phyloP scores from a whole-genome alignment of 2,329 filamentous ascomycete genomes.

The Didymosphaeria variabile region DNA sequence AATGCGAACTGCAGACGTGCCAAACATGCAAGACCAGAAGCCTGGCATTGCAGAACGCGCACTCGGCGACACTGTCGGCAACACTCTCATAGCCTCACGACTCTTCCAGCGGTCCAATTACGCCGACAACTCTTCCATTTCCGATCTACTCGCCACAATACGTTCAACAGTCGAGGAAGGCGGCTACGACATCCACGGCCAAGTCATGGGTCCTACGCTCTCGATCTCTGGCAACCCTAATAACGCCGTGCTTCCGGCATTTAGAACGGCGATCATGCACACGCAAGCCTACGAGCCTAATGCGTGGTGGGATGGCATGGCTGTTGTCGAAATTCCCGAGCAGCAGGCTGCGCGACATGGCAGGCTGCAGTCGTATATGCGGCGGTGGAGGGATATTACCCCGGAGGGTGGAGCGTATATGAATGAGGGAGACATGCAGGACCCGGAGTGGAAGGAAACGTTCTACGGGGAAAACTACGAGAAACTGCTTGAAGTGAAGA shows the following conservation, averaged over 20 bases:
- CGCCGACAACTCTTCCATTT: constrained; percentile 16
- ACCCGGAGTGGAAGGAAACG: constrained; percentile 31
- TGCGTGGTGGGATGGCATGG: constrained; percentile 30
- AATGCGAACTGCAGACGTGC: constrained; percentile 15
- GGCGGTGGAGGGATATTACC: constrained; percentile 35
- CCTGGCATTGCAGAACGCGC: constrained; percentile 10
- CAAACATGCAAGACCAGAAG: constrained; percentile 2
- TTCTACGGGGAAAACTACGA: constrained; percentile 40
- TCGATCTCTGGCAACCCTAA: constrained; percentile 19
- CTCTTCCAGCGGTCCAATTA: constrained; percentile 32
- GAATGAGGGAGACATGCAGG: constrained; percentile 42
- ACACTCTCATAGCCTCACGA: constrained; percentile 38
- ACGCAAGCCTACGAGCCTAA: constrained; percentile 31
- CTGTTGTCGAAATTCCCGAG: constrained; percentile 1
- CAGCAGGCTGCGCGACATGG: constrained; percentile 20
- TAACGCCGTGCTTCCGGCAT: constrained; percentile 38
- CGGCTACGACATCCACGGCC: constrained; percentile 37
- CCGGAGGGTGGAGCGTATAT: constrained; percentile 35
- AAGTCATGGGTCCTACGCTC: constrained; percentile 30
- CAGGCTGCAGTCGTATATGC: constrained; percentile 32
- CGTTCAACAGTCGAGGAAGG: constrained; percentile 32
- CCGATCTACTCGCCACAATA: constrained; percentile 22
- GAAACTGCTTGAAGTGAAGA: constrained; percentile 32
- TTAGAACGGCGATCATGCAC: constrained; percentile 33
- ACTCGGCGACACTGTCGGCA: constrained; percentile 30